Evolutionary conservation across 1,284 basidiomycete species (phyloP), one percentile per base, ranked within the genome.

Genomic region (Thecaphora frezii): DNA sequence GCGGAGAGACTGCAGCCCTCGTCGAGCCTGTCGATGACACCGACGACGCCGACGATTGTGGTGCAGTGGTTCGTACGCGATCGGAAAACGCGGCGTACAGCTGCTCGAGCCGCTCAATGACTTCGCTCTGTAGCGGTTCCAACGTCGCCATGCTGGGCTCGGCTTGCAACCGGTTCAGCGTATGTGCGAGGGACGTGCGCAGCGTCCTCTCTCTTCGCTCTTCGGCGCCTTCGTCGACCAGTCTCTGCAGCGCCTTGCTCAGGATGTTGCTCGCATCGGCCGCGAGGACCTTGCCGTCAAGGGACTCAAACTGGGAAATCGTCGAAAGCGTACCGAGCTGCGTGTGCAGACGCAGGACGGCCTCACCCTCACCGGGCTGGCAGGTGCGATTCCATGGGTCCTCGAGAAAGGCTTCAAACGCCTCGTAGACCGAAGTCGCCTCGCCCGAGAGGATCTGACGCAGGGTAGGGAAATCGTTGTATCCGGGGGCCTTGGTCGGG

Each of bases 281-380:
- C 3, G 65, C 55, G 55, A 69, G 69, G 19, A 66, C 61, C 47
- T 67, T 58, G 22, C 55, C 64, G 46, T 73, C 66, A 43, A 69
- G 58, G 12, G 52, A 54, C 3, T 55, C 54, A 18, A 66, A 60
- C 28, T 66, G 63, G 49, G 56, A 59, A 42, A 73, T 61, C 33
- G 60, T 66, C 13, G 60, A 58, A 1, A 74, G 52, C 12, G 73
- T 73, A 36, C 61, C 51, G 45, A 74, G 66, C 43, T 73, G 72
- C 2, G 73, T 73, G 41, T 73, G 66, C 9, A 74, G 63, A 13
- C 71, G 62, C 14, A 74, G 69, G 12, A 74, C 52, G n/a, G 66
- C 54, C 44, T 74, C 70, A 22, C 70, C 73, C 48, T 74, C 69
- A 37, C 66, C 62, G 12, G 54, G 55, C 16, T 48, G 54, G 38